These are phyloP conservation scores for Flagelloscypha sp. DNA, from an alignment of 768 basidiomycete genomes.

Conservation along the genomic window DNA sequence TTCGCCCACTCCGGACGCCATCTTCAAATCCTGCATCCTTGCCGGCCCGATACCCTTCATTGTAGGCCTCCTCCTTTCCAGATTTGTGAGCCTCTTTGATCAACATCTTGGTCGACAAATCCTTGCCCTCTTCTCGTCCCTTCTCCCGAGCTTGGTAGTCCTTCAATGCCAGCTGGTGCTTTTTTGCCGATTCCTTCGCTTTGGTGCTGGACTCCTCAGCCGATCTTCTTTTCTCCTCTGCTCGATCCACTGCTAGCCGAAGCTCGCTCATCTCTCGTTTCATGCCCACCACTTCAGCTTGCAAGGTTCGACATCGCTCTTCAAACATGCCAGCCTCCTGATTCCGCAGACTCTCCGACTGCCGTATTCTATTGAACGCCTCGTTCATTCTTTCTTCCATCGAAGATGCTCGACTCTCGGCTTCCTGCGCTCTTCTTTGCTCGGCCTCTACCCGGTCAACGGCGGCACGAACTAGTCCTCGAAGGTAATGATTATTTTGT, in stretches of 20 bases:
- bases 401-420: no score
- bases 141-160: conserved; percentile 37
- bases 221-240: conserved; percentile 26
- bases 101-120: conserved; percentile 33
- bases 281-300: conserved; percentile 34
- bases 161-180: conserved; percentile 34
- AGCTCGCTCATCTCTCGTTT: conserved; percentile 32
- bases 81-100: conserved; percentile 28
- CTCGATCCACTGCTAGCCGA: conserved; percentile 26
- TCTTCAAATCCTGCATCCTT: conserved; percentile 36
- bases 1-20: conserved; percentile 34
- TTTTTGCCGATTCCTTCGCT: conserved; percentile 34
- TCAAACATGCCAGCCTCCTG: no score
- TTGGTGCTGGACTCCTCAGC: conserved; percentile 36
- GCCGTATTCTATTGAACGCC: no score
- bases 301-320: no score
- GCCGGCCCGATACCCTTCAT: conserved; percentile 37
- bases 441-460: no score
- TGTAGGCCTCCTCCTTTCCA: conserved; percentile 34
- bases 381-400: no score
- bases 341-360: no score
- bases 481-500: no score
- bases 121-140: conserved; percentile 33
- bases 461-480: no score
- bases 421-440: no score